Conservation (phyloP, 768 basidiomycete genomes). For the Trametes punicea region DNA sequence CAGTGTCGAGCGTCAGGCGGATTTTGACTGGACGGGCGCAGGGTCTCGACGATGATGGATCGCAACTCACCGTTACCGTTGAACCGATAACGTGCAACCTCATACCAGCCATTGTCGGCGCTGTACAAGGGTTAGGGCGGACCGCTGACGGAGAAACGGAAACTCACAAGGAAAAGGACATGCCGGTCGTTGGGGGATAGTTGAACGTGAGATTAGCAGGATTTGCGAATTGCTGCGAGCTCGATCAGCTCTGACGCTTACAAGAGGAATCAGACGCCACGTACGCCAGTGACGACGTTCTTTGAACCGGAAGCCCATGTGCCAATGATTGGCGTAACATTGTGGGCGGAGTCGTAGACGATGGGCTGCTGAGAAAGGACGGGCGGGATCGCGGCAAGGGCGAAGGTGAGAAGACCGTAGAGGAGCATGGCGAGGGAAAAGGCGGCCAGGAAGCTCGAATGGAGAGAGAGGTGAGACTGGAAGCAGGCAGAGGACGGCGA, state of each 20-base stretch:
- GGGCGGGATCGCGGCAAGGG: slow-evolving; percentile 27
- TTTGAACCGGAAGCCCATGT: slow-evolving; percentile 86
- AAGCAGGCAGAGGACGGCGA: slow-evolving; percentile 19
- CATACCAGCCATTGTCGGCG: slow-evolving; percentile 73
- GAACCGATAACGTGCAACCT: slow-evolving; percentile 90
- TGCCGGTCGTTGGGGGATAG: slow-evolving; percentile 83
- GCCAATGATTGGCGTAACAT: slow-evolving; percentile 67
- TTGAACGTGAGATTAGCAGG: slow-evolving; percentile 79
- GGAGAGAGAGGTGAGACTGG: slow-evolving; percentile 20
- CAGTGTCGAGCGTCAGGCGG: no score
- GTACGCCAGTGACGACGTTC: slow-evolving; percentile 82
- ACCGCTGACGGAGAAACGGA: neutral
- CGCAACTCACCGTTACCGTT: slow-evolving; percentile 67
- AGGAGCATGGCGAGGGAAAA: slow-evolving; percentile 9
- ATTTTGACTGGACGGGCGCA: neutral
- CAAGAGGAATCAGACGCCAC: neutral
- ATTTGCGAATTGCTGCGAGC: slow-evolving; percentile 71
- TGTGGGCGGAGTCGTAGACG: slow-evolving; percentile 47
- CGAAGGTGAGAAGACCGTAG: slow-evolving; percentile 26
- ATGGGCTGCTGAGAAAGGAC: slow-evolving; percentile 39
- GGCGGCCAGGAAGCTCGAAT: neutral
- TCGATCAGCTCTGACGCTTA: neutral
- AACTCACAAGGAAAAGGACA: slow-evolving; percentile 87
- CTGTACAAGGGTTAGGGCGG: slow-evolving; percentile 34
- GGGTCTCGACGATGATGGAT: neutral